Evolutionary conservation across 352 stramenopile genomes (phyloP), one percentile per base, ranked within the genome.

Genomic region (Pythium plurisporium): DNA sequence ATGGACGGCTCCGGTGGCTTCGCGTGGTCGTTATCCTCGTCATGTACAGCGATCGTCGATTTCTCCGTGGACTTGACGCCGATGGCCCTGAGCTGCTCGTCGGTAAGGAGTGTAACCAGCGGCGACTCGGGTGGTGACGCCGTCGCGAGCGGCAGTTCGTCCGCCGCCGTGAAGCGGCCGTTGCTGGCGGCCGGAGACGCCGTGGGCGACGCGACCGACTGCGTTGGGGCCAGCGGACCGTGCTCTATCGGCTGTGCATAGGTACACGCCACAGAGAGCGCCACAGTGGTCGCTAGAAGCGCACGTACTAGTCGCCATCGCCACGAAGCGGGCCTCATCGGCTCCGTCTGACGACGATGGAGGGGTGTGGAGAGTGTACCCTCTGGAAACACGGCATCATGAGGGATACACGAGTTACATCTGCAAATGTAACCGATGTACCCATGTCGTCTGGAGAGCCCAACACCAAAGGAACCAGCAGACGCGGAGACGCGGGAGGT

Each of bases 41-140:
- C 12, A 17, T 50, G n/a, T 25, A 25, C 30, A 19, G 5, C 19
- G 4, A 11, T n/a, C 30, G 10, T n/a, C 53, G n/a, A n/a, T n/a
- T 36, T 38, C 40, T 54, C 47, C 2, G 59, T 61, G 4, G 36
- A 19, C 40, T 68, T 68, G 23, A 68, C 47, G 34, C 61, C 61
- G 43, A 68, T 68, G 19, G 61, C 61, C 36, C 59, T 59, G 33
- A 68, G 61, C 43, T 68, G 61, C 40, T 68, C 61, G 47, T 68
- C 61, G 11, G 53, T 63, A 31, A 68, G 54, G 20, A 68, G 48
- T n/a, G 61, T 22, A 10, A 68, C 48, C 4, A 49, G 22, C 11
- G 60, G 49, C 23, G 34, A 33, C 42, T 29, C 41, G 20, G 36
- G 8, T 9, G 44, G 29, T n/a, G 47, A 17, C 23, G 38, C 22